Percentiles rank a stretch among this genome's conserved stretches.
phyloP scores from a whole-genome alignment of 2,329 filamentous ascomycete species.

The Annulohypoxylon truncatum region DNA sequence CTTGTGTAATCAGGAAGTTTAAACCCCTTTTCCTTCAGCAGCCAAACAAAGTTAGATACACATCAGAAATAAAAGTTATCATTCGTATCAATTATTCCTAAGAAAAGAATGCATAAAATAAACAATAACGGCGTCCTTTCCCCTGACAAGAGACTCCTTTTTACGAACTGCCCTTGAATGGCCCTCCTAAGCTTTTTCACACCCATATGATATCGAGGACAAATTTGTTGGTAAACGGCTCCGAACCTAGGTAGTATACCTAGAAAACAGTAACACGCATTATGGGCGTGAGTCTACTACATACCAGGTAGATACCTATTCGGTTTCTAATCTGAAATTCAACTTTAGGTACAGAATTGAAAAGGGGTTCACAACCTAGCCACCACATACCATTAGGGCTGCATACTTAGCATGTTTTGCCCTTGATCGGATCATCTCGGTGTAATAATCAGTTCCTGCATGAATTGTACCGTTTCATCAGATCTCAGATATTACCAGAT shows the following conservation, averaged over 20 bases:
- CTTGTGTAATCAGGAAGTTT: no score
- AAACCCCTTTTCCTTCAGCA: no score
- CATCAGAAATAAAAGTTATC: no score
- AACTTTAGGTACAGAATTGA: not conserved
- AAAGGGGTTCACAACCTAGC: not conserved
- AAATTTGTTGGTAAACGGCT: no score
- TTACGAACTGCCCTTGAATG: not conserved
- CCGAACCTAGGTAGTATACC: no score
- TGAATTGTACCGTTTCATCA: not conserved
- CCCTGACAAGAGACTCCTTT: no score
- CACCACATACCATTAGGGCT: not conserved
- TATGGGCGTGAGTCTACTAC: not conserved
- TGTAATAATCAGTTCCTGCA: not conserved
- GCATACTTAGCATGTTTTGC: not conserved
- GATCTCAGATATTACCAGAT: not conserved
- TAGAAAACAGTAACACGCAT: not conserved
- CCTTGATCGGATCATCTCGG: not conserved
- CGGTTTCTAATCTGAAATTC: not conserved
- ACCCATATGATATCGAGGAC: no score
- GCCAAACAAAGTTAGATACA: no score
- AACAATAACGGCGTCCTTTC: no score
- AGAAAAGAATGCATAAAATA: no score
- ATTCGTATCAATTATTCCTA: no score
- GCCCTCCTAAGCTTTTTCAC: not conserved
- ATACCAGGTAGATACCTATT: no score